phyloP scores from a whole-genome alignment of 495 filamentous ascomycete genomes.

The Chaetomidium leptoderma region DNA sequence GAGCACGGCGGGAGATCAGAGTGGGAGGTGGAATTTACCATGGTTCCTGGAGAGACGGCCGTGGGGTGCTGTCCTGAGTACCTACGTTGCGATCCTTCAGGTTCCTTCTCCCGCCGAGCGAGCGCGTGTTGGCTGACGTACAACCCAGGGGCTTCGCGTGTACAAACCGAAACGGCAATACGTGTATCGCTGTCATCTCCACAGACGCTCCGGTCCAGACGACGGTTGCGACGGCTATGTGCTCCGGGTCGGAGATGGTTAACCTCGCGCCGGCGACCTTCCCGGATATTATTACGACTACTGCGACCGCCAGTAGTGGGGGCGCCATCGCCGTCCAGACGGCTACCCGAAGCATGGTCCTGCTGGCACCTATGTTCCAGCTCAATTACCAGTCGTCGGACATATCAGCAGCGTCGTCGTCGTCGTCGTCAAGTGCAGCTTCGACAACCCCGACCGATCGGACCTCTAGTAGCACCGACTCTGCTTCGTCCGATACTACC shows the following conservation, averaged over 20 bases:
- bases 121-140: neutral
- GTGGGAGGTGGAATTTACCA: conserved; percentile 19
- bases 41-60: conserved; percentile 22
- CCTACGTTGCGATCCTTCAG: too few species aligned
- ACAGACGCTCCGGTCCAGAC: neutral
- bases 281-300: neutral
- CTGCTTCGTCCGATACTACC: neutral
- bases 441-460: too few species aligned
- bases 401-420: too few species aligned
- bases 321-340: neutral
- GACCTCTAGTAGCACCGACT: neutral
- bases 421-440: neutral
- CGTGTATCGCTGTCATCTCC: neutral
- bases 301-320: neutral
- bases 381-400: conserved; percentile 8
- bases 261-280: neutral
- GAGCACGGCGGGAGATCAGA: conserved; percentile 13
- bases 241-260: neutral
- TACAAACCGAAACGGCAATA: conserved; percentile 7
- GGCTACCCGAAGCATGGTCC: neutral
- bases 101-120: too few species aligned
- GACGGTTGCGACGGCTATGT: neutral
- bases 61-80: conserved; percentile 25
- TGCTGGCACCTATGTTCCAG: conserved; percentile 11
- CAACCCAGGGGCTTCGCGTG: conserved; percentile 1